A percentile compares a stretch with the other conserved stretches of the same genome.
These are phyloP conservation scores for Huntiella decipiens DNA, from an alignment of 2,329 filamentous ascomycete genomes.

Conservation along the genomic window DNA sequence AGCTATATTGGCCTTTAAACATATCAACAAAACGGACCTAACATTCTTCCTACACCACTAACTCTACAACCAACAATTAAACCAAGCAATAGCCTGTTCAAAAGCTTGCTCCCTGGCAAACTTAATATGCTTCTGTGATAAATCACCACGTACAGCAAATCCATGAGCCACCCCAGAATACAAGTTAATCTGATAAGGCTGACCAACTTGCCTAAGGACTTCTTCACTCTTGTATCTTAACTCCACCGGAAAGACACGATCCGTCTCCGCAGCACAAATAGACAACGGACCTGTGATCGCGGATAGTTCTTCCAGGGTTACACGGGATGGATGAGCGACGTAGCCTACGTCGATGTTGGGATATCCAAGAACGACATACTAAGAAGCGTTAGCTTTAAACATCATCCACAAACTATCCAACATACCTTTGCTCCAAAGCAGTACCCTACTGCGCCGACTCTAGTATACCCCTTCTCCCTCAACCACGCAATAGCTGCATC, in stretches of 20 bases:
- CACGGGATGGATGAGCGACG: conserved; percentile 59
- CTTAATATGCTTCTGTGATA: conserved; percentile 34
- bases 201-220: conserved; percentile 36
- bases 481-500: conserved; percentile 31
- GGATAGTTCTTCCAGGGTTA: conserved; percentile 45
- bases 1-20: too few species aligned
- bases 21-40: too few species aligned
- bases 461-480: conserved; percentile 33
- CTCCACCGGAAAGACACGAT: conserved; percentile 44
- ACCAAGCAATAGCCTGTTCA: conserved; percentile 58
- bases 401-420: neutral
- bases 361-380: conserved; percentile 53
- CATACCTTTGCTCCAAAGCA: conserved; percentile 55
- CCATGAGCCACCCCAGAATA: conserved; percentile 56
- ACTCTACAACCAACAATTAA: conserved; percentile 25
- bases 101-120: conserved; percentile 73
- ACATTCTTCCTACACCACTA: too few species aligned
- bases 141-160: conserved; percentile 52
- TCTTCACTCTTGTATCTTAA: conserved; percentile 45
- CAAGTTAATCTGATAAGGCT: conserved; percentile 58
- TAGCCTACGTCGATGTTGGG: conserved; percentile 50
- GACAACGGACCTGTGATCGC: conserved; percentile 48
- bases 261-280: conserved; percentile 45
- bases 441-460: conserved; percentile 48
- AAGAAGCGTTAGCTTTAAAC: neutral